These are phyloP conservation scores for Aspergillus sojae DNA, from an alignment of 2,329 filamentous ascomycete species.

Conservation along the genomic window DNA sequence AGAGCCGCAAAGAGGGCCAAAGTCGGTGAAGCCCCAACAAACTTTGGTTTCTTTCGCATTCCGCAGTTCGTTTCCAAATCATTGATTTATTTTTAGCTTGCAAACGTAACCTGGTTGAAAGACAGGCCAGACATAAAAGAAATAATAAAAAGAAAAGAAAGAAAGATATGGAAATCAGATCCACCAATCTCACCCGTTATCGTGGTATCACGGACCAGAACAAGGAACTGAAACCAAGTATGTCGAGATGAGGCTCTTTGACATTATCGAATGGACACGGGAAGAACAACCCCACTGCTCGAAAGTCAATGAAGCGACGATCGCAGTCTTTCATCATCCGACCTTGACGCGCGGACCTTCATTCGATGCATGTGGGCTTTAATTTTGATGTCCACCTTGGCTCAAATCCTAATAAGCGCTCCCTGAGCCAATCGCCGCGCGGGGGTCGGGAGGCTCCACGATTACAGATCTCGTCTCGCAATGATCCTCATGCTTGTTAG, in stretches of 20 bases:
- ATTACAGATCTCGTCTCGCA: background rate
- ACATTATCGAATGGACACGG: background rate
- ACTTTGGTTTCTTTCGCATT: background rate
- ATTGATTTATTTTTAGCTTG: background rate
- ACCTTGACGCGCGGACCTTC: constrained; percentile 5
- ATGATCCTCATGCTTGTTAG: background rate
- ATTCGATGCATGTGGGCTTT: constrained; percentile 1
- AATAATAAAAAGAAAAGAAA: too few relatives aligned
- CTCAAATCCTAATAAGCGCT: background rate
- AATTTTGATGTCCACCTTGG: background rate
- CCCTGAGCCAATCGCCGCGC: background rate
- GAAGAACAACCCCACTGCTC: background rate
- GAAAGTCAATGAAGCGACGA: background rate
- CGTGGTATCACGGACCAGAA: background rate
- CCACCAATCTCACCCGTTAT: background rate
- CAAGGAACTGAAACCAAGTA: background rate
- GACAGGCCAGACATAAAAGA: too few relatives aligned
- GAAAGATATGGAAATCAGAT: background rate
- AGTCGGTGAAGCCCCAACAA: background rate
- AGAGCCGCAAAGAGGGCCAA: background rate
- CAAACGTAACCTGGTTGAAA: too few relatives aligned
- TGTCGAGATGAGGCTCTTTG: background rate
- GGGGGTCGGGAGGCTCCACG: background rate
- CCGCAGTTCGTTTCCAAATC: background rate
- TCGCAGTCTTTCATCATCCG: background rate